A percentile compares a stretch with the other conserved stretches of the same genome.
Evolutionary conservation across 148 eudicot species (phyloP).

Genomic region (Camellia japonica): DNA sequence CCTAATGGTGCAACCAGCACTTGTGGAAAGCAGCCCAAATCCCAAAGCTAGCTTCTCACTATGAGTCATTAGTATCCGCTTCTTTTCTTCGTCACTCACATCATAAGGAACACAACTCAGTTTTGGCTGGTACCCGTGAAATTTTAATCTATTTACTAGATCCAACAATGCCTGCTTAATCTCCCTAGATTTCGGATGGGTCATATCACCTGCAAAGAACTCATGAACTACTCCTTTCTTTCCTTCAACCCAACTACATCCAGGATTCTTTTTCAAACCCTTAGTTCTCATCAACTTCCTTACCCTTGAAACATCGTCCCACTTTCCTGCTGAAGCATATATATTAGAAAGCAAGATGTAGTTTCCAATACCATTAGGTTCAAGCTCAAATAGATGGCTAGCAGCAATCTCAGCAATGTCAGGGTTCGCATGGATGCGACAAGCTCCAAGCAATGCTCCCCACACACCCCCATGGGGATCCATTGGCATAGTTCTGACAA

Average conservation of each 20-base stretch:
- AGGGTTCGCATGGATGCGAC: slow-evolving; percentile 57
- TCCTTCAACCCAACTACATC: slow-evolving; percentile 58
- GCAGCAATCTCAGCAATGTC: slow-evolving; percentile 69
- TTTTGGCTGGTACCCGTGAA: slow-evolving; percentile 38
- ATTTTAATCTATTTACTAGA: slow-evolving; percentile 28
- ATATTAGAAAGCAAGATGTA: slow-evolving; percentile 55
- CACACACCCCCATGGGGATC: slow-evolving; percentile 58
- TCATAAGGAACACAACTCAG: slow-evolving; percentile 48
- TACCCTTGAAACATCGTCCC: slow-evolving; percentile 43
- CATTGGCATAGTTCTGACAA: slow-evolving; percentile 43
- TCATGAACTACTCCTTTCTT: slow-evolving; percentile 48
- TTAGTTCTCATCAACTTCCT: slow-evolving; percentile 37
- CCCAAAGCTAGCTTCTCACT: slow-evolving; percentile 65
- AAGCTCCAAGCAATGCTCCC: slow-evolving; percentile 72
- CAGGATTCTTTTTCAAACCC: slow-evolving; percentile 53
- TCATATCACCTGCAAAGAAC: slow-evolving; percentile 54
- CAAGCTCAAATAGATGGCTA: slow-evolving; percentile 45
- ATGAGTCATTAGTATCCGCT: slow-evolving; percentile 42
- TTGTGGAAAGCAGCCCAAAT: slow-evolving; percentile 41
- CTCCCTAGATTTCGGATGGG: slow-evolving; percentile 42
- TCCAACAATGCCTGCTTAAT: slow-evolving; percentile 35
- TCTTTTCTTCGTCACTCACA: slow-evolving; percentile 50
- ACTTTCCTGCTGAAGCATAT: slow-evolving; percentile 48
- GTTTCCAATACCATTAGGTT: slow-evolving; percentile 49
- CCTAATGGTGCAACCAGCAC: slow-evolving; percentile 37